Conservation (phyloP, 2,329 filamentous ascomycete species). For the Albophoma yamanashiensis region DNA sequence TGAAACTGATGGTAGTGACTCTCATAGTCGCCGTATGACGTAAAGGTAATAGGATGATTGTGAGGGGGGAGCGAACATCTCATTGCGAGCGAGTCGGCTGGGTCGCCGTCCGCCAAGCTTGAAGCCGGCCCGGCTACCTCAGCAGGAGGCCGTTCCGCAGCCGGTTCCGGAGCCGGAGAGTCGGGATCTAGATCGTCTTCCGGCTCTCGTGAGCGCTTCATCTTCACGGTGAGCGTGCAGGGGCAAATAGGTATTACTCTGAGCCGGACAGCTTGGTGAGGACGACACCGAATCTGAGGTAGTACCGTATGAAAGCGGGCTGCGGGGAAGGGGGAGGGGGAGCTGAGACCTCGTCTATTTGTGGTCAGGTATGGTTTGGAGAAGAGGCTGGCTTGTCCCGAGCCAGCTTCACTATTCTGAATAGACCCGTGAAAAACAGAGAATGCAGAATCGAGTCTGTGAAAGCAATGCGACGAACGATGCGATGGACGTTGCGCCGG, state of each 20-base stretch:
- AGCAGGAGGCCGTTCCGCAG: slow-evolving; percentile 19
- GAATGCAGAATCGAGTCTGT: neutral
- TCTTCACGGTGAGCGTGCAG: slow-evolving; percentile 18
- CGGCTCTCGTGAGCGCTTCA: slow-evolving; percentile 54
- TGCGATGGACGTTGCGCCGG: too few species aligned
- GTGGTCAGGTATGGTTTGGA: neutral
- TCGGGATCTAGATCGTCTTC: slow-evolving; percentile 33
- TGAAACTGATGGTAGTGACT: slow-evolving; percentile 75
- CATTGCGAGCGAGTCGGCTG: slow-evolving; percentile 43
- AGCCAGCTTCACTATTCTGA: neutral
- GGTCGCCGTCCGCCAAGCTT: slow-evolving; percentile 20
- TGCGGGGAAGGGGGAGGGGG: neutral
- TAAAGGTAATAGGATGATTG: slow-evolving; percentile 57
- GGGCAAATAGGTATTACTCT: slow-evolving; percentile 5
- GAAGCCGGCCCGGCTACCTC: slow-evolving; percentile 54
- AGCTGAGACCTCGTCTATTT: neutral
- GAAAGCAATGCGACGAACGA: neutral
- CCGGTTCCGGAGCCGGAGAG: slow-evolving; percentile 10
- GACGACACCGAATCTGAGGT: neutral
- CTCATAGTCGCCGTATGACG: slow-evolving; percentile 72
- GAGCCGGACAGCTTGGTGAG: neutral
- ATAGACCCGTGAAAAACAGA: neutral
- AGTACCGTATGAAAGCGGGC: neutral
- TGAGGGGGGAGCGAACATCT: slow-evolving; percentile 77
- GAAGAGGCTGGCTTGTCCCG: neutral